Percentiles rank a stretch among this genome's conserved stretches.
Conservation (phyloP, 2,329 filamentous ascomycete genomes). For the Aspergillus cejpii region DNA sequence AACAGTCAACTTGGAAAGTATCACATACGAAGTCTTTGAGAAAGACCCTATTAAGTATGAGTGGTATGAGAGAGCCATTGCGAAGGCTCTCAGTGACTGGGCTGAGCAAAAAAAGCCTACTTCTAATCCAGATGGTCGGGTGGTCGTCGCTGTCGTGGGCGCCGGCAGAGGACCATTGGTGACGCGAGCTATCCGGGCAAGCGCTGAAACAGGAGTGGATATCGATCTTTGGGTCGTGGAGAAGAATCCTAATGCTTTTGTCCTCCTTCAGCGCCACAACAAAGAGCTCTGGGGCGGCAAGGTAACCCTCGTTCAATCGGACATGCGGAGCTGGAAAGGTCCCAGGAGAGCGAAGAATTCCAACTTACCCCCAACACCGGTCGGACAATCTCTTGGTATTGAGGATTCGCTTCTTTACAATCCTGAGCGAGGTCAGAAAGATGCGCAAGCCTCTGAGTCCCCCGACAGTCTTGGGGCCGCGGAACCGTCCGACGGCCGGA, state of each 20-base stretch:
- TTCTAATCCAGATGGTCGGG: constrained; percentile 61
- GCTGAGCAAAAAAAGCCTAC: constrained; percentile 63
- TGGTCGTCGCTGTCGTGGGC: constrained; percentile 86
- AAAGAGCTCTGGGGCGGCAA: constrained; percentile 68
- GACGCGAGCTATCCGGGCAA: constrained; percentile 75
- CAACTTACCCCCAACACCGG: constrained; percentile 17
- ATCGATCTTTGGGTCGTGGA: constrained; percentile 90
- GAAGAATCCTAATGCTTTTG: constrained; percentile 97
- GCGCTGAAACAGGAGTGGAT: constrained; percentile 64
- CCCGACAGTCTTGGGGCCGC: constrained; percentile 43
- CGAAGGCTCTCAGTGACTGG: constrained; percentile 76
- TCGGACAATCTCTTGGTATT: constrained; percentile 33
- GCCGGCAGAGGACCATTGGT: constrained; percentile 90
- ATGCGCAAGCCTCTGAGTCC: constrained; percentile 24
- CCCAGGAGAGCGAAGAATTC: constrained; percentile 43
- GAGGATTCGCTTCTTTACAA: constrained; percentile 21
- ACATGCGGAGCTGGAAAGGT: constrained; percentile 95
- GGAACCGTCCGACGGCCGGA: constrained; percentile 27
- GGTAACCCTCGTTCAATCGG: constrained; percentile 86
- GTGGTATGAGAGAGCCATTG: constrained; percentile 83
- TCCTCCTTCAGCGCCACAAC: constrained; percentile 84
- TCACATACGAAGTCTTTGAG: constrained; percentile 97
- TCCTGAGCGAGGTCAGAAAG: constrained; percentile 27
- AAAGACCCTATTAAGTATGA: constrained; percentile 97
- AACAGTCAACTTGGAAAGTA: constrained; percentile 91